Percentiles rank a stretch among this genome's conserved stretches.
Evolutionary conservation across 495 filamentous ascomycete genomes (phyloP).

Genomic region (Collariella sp.): DNA sequence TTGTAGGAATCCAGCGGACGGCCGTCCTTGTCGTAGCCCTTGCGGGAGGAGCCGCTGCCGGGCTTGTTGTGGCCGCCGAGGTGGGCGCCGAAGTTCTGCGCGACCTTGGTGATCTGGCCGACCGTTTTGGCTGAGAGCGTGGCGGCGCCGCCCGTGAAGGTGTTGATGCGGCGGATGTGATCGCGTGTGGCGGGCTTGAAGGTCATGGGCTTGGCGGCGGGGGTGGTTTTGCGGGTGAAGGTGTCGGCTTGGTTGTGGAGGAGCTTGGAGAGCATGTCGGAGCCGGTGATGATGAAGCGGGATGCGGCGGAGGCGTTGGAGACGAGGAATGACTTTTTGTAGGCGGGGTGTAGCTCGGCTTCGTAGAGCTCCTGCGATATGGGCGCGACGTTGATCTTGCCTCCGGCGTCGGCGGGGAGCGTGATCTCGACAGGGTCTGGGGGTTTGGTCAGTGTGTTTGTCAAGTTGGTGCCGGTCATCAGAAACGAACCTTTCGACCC

Average conservation of each 20-base stretch:
- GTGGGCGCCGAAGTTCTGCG: constrained; percentile 79
- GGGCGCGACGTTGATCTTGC: constrained; percentile 64
- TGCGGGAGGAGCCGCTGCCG: constrained; percentile 40
- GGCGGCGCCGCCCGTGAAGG: constrained; percentile 66
- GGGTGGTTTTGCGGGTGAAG: constrained; percentile 72
- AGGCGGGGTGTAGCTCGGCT: constrained; percentile 78
- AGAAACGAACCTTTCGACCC: constrained; percentile 72
- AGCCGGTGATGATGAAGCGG: constrained; percentile 83
- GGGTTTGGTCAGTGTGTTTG: constrained; percentile 2
- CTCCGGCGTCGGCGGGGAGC: constrained; percentile 64
- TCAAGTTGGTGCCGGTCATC: no score
- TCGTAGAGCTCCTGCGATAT: constrained; percentile 71
- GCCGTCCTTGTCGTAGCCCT: constrained; percentile 54
- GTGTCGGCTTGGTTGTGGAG: constrained; percentile 66
- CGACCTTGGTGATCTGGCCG: constrained; percentile 66
- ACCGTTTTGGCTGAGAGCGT: constrained; percentile 76
- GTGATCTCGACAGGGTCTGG: constrained; percentile 86
- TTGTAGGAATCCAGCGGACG: constrained; percentile 60
- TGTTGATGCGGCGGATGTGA: constrained; percentile 77
- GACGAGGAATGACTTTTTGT: constrained; percentile 76
- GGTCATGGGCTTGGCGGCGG: constrained; percentile 66
- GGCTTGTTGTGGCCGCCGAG: constrained; percentile 54
- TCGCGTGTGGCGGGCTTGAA: constrained; percentile 82
- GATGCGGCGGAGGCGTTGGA: constrained; percentile 86
- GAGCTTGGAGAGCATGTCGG: constrained; percentile 65